These are phyloP conservation scores for Clarireedia paspali DNA, from an alignment of 2,329 filamentous ascomycete species.

Conservation along the genomic window DNA sequence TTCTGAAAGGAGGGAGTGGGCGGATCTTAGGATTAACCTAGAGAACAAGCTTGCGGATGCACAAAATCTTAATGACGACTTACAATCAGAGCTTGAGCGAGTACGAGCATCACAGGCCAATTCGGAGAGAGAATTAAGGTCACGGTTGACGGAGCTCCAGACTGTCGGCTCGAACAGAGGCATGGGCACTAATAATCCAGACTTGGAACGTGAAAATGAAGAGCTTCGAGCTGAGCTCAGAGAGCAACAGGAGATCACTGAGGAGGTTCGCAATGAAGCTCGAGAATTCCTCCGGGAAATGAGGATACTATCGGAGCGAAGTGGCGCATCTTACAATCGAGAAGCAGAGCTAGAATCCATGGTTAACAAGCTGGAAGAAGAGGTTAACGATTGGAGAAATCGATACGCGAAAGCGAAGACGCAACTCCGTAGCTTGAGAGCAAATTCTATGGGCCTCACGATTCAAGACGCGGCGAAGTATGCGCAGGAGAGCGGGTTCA, in stretches of 20 bases:
- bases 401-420: conserved; percentile 85
- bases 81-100: conserved; percentile 72
- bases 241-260: conserved; percentile 74
- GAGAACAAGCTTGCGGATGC: conserved; percentile 69
- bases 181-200: conserved; percentile 34
- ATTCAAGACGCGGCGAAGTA: conserved; percentile 63
- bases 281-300: conserved; percentile 82
- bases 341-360: conserved; percentile 72
- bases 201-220: conserved; percentile 59
- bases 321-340: conserved; percentile 68
- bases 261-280: conserved; percentile 80
- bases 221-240: conserved; percentile 56
- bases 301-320: conserved; percentile 75
- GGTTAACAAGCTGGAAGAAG: conserved; percentile 68
- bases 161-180: conserved; percentile 22
- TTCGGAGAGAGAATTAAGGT: conserved; percentile 54
- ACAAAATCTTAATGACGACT: conserved; percentile 67
- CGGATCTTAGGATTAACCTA: conserved; percentile 55
- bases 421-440: conserved; percentile 72
- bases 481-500: conserved; percentile 58
- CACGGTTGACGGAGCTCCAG: conserved; percentile 51
- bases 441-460: conserved; percentile 68
- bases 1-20: conserved; percentile 64
- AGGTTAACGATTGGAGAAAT: conserved; percentile 83
- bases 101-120: conserved; percentile 60